Conservation (phyloP, 1,284 basidiomycete genomes). For the Afroboletus lepidellus region DNA sequence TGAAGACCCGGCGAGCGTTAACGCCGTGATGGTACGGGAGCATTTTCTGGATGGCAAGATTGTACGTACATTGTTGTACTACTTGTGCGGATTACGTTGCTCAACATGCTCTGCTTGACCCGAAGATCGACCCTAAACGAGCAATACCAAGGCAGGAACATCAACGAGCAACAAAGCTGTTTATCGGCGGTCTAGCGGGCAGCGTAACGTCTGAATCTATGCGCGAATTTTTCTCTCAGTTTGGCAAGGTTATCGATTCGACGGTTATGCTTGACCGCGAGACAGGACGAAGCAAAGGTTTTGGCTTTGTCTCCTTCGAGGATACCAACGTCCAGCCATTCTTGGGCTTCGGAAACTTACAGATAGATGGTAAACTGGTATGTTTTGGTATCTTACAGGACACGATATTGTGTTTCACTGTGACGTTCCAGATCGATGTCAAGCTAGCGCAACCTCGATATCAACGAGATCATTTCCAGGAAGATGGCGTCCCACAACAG, state of each 20-base stretch:
- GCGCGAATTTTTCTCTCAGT: constrained; percentile 88
- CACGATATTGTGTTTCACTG: constrained; percentile 4
- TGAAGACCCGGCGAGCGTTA: constrained; percentile 82
- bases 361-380: constrained; percentile 91
- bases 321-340: constrained; percentile 84
- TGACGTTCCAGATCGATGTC: constrained; percentile 76
- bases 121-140: constrained; percentile 97
- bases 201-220: constrained; percentile 92
- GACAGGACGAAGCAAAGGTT: constrained; percentile 93
- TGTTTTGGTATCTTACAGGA: constrained; percentile 28
- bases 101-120: constrained; percentile 21
- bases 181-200: constrained; percentile 92
- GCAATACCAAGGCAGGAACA: constrained; percentile 96
- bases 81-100: constrained; percentile 20
- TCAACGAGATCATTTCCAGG: constrained; percentile 60
- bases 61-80: constrained; percentile 49
- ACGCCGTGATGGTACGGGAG: constrained; percentile 85
- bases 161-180: constrained; percentile 88
- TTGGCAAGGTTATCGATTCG: constrained; percentile 92
- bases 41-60: constrained; percentile 94
- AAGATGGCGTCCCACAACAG: constrained; percentile 40
- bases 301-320: constrained; percentile 96
- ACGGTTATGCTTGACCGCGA: constrained; percentile 99
- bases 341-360: constrained; percentile 81
- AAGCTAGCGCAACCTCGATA: constrained; percentile 89